Conservation (phyloP, 805 yeast genomes). For the Pichia pseudocactophila region DNA sequence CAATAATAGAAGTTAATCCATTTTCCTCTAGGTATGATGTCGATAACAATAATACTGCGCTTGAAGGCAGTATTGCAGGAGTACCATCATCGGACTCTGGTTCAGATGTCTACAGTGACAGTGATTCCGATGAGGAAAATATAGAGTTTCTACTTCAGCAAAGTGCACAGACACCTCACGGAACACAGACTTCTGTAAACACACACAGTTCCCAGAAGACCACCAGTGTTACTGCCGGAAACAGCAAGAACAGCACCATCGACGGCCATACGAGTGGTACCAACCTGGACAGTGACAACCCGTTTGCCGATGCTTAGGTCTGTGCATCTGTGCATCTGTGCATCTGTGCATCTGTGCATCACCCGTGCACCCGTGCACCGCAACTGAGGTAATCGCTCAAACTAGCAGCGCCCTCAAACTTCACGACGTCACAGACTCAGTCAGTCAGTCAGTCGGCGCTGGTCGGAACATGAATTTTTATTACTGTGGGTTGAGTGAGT, state of each 20-base stretch:
- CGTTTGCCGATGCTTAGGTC: too few species aligned
- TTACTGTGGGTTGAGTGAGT: too few species aligned
- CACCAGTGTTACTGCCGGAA: neutral
- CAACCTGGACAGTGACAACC: too few species aligned
- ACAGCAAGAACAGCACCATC: neutral
- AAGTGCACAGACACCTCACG: slow-evolving; percentile 1
- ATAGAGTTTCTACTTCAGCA: slow-evolving; percentile 18
- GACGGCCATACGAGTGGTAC: too few species aligned
- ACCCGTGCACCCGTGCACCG: too few species aligned
- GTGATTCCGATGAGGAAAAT: slow-evolving; percentile 28
- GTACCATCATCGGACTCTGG: slow-evolving; percentile 3
- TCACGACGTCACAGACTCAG: too few species aligned
- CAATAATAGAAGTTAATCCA: slow-evolving; percentile 1
- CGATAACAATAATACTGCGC: neutral
- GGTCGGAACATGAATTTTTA: too few species aligned
- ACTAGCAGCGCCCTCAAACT: too few species aligned
- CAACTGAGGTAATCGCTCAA: too few species aligned
- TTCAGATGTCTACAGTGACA: slow-evolving; percentile 13
- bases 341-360: slow-evolving; percentile 2
- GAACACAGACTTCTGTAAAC: neutral
- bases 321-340: too few species aligned
- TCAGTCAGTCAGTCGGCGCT: too few species aligned
- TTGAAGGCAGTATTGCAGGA: neutral
- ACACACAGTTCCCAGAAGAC: neutral
- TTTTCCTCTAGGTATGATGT: slow-evolving; percentile 5